Base-by-base conservation (phyloP, 2,329 filamentous ascomycete species). In the Aspergillus pseudoviridinutans region DNA sequence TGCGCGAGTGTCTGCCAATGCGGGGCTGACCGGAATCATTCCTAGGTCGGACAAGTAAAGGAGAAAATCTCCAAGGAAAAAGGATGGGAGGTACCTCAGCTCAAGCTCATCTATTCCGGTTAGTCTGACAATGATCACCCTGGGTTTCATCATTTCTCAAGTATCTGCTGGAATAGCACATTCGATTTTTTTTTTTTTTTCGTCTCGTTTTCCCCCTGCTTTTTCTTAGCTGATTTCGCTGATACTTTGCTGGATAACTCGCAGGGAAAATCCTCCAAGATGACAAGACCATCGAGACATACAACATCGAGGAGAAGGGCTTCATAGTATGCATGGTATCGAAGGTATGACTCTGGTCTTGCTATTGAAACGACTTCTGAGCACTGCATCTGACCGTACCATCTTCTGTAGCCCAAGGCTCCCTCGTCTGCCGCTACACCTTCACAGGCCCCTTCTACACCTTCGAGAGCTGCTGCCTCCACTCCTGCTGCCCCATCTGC, bases 21-120 rank as follows among this genome's bases (percentile, higher is more conserved):
- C 70, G 72, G 71, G 71, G 71, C 69, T 75, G 57, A 73, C 60
- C 63, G 60, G 61, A 60, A 61, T 58, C 58, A 65, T 55, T 54
- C 62, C 58, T 69, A 96, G 92, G 90, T 99, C 74, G 90, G 88
- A 62, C 80, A 88, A 61, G 86, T 99, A 71, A 99, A 99, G 84
- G 86, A 90, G 73, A 96, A 94, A 82, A 96, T 99, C 67, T 84
- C 88, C 32, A 82, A 86, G 63, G 92, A 96, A 77, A 97, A 97
- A 79, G 91, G 92, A 76, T 97, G 93, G 91, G 92, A 96, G 60
- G 85, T 89, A 51, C 86, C 91, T 71, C 84, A 87, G 63, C 90
- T 96, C 79, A 97, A 97, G 83, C 87, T 99, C 71, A 99, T 99
- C 78, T 97, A 97, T 78, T 97, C 94, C 58, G 94, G 92, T 96